These are phyloP conservation scores for Bolboschoenoplectus hybrid DNA, from an alignment of 202 grass and related monocot genomes.

Conservation along the genomic window DNA sequence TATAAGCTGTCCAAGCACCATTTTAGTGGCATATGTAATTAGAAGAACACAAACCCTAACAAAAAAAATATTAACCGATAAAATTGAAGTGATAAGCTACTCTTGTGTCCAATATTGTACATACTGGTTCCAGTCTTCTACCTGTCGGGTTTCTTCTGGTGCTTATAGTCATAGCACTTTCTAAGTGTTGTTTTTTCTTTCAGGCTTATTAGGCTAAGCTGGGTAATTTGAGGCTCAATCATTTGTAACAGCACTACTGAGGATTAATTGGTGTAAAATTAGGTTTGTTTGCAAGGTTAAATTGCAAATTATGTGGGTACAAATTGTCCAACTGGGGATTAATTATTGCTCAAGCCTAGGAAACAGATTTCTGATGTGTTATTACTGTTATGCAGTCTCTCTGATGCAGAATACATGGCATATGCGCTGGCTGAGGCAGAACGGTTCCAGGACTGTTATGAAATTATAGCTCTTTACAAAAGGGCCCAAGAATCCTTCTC, in stretches of 20 bases:
- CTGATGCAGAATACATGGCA: conserved; percentile 84
- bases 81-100: conserved; percentile 1
- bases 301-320: neutral
- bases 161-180: neutral
- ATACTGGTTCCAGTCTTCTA: neutral
- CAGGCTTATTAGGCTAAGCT: neutral
- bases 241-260: neutral
- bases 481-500: conserved; percentile 97
- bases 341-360: neutral
- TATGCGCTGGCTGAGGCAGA: conserved; percentile 90
- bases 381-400: conserved; percentile 77
- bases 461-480: conserved; percentile 97
- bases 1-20: neutral
- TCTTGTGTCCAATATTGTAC: neutral
- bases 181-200: neutral
- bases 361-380: conserved; percentile 44
- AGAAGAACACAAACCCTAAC: neutral
- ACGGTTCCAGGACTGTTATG: conserved; percentile 97
- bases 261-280: conserved; percentile 21
- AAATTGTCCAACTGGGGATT: neutral
- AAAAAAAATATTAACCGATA: neutral
- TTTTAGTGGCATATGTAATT: neutral
- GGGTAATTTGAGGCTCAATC: conserved; percentile 4
- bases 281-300: neutral
- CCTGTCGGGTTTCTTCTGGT: neutral